Percentiles rank a stretch among this genome's conserved stretches.
These are phyloP conservation scores for Magnusiomyces fungicola DNA, from an alignment of 1,139 yeast genomes.

Conservation along the genomic window DNA sequence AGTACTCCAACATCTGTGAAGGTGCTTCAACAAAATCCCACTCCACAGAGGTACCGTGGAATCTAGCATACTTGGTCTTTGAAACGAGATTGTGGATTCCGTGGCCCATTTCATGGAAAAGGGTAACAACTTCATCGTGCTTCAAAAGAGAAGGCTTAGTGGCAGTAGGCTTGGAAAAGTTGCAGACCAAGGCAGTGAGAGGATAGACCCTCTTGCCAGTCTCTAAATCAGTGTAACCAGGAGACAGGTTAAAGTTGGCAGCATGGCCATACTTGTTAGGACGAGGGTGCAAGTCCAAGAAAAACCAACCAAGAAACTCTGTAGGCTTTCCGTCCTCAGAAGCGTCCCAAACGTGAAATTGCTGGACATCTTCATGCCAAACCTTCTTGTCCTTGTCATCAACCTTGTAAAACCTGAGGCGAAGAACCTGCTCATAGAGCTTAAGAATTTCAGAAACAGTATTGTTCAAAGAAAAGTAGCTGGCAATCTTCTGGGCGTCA, in stretches of 20 bases:
- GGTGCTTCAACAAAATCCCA: slow-evolving; percentile 90
- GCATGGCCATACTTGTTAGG: slow-evolving; percentile 85
- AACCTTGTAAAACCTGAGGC: slow-evolving; percentile 54
- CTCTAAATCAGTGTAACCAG: slow-evolving; percentile 48
- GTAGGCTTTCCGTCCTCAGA: slow-evolving; percentile 40
- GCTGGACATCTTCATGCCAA: slow-evolving; percentile 79
- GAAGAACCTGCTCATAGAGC: slow-evolving; percentile 61
- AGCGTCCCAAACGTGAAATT: slow-evolving; percentile 61
- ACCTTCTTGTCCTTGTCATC: slow-evolving; percentile 34
- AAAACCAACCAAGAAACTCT: slow-evolving; percentile 71
- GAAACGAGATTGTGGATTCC: slow-evolving; percentile 78
- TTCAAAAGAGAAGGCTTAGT: slow-evolving; percentile 68
- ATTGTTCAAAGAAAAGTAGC: slow-evolving; percentile 67
- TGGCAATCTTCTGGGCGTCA: slow-evolving; percentile 62
- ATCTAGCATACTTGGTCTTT: slow-evolving; percentile 53
- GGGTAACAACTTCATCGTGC: slow-evolving; percentile 73
- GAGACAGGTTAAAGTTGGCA: slow-evolving; percentile 64
- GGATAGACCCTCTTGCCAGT: slow-evolving; percentile 53
- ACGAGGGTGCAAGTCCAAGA: slow-evolving; percentile 77
- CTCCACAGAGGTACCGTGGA: slow-evolving; percentile 69
- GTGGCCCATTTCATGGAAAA: slow-evolving; percentile 87
- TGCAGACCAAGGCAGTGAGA: slow-evolving; percentile 73
- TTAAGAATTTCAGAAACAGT: slow-evolving; percentile 62
- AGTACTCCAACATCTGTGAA: slow-evolving; percentile 80
- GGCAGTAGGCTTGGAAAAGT: slow-evolving; percentile 68